A percentile compares a stretch with the other conserved stretches of the same genome.
Conservation (phyloP, 139 green algal genomes). For the Nannochloris sp. region DNA sequence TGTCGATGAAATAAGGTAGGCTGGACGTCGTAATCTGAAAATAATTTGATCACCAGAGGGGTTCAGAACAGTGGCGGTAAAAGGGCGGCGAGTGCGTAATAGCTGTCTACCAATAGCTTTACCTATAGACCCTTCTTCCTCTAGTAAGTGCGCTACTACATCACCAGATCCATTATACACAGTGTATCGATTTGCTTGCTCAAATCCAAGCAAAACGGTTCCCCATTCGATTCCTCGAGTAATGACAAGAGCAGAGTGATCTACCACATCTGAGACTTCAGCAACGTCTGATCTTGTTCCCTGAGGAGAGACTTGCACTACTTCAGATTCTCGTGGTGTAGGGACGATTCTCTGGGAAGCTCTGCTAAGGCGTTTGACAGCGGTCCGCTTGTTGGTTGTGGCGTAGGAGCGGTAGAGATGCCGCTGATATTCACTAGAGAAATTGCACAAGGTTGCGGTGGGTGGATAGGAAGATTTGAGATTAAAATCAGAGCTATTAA, state of each 20-base stretch:
- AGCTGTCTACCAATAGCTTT: slow-evolving; percentile 70
- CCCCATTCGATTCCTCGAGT: slow-evolving; percentile 70
- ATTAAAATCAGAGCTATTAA: too few species aligned
- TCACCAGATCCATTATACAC: slow-evolving; percentile 54
- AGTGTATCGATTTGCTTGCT: slow-evolving; percentile 66
- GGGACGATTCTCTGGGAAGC: too few species aligned
- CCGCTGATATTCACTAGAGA: not conserved
- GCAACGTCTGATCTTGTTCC: too few species aligned
- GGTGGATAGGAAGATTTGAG: too few species aligned
- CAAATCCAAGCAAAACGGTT: slow-evolving; percentile 80
- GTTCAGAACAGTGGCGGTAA: slow-evolving; percentile 55
- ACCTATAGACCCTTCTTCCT: slow-evolving; percentile 59
- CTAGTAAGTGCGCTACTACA: slow-evolving; percentile 53
- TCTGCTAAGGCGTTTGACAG: too few species aligned
- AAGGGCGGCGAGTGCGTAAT: slow-evolving; percentile 56
- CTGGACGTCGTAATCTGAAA: slow-evolving; percentile 62
- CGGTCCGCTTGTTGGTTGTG: not conserved
- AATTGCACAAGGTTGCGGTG: too few species aligned
- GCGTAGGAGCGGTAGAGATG: not conserved
- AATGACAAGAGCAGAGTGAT: slow-evolving; percentile 60
- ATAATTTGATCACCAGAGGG: slow-evolving; percentile 53
- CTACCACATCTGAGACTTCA: too few species aligned
- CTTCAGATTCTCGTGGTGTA: too few species aligned
- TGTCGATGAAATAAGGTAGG: slow-evolving; percentile 69
- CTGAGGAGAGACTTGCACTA: too few species aligned